Conservation (phyloP, 2,329 filamentous ascomycete species). For the Trichothecium sympodiale region DNA sequence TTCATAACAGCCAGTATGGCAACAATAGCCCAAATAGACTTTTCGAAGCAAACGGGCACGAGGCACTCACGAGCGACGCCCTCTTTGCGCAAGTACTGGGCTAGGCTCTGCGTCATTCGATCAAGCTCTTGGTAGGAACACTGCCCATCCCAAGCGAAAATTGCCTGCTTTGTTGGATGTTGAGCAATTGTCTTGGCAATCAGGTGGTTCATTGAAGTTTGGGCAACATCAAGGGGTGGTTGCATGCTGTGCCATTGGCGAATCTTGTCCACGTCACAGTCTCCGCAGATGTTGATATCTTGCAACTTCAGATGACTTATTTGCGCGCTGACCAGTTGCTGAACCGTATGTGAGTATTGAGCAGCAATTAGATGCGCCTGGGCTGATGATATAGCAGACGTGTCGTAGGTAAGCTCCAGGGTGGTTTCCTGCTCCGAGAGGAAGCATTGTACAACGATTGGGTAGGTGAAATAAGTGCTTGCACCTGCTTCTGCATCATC, state of each 20-base stretch:
- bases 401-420: conserved; percentile 3
- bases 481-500: no score
- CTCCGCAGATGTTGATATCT: no score
- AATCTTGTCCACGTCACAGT: no score
- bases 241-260: no score
- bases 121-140: conserved; percentile 35
- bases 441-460: conserved; percentile 1
- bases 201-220: no score
- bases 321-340: no score
- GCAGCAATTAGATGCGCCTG: no score
- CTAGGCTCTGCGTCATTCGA: conserved; percentile 26
- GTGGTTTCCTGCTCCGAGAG: not conserved
- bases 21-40: conserved; percentile 14
- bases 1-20: conserved; percentile 19
- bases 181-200: no score
- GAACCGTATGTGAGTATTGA: no score
- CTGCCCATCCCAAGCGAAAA: conserved; percentile 37
- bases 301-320: no score
- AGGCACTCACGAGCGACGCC: conserved; percentile 11
- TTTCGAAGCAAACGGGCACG: conserved; percentile 16
- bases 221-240: no score
- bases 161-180: conserved; percentile 14
- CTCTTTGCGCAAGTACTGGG: conserved; percentile 20
- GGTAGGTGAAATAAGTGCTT: conserved; percentile 7
- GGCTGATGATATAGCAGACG: conserved; percentile 5